A percentile compares a stretch with the other conserved stretches of the same genome.
phyloP scores from a whole-genome alignment of 805 yeast genomes.

The Grigorovia humatica region DNA sequence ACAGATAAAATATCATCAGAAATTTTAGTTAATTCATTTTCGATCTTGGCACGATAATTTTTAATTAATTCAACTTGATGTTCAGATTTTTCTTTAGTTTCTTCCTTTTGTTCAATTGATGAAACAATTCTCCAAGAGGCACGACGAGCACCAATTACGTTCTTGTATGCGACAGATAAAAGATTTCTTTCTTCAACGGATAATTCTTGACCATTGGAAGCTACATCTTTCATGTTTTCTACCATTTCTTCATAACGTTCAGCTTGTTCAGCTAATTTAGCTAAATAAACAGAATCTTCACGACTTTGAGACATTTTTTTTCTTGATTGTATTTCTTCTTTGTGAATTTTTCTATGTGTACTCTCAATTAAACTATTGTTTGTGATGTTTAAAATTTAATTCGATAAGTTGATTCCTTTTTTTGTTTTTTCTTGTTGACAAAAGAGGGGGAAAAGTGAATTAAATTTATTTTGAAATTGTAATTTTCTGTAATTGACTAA shows the following conservation, averaged over 20 bases:
- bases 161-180: constrained; percentile 94
- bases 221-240: constrained; percentile 95
- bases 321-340: neutral
- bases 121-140: constrained; percentile 99
- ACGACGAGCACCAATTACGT: constrained; percentile 97
- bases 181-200: constrained; percentile 97
- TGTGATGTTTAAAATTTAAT: too few species aligned
- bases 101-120: constrained; percentile 96
- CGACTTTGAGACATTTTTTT: constrained; percentile 74
- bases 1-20: constrained; percentile 90
- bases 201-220: constrained; percentile 89
- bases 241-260: constrained; percentile 99
- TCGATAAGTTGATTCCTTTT: too few species aligned
- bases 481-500: too few species aligned
- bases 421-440: neutral
- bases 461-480: too few species aligned
- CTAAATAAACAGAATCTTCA: constrained; percentile 96
- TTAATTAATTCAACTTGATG: constrained; percentile 82
- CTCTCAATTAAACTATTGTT: too few species aligned
- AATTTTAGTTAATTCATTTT: constrained; percentile 81
- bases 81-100: constrained; percentile 79
- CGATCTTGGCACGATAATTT: constrained; percentile 91
- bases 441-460: too few species aligned
- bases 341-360: too few species aligned
- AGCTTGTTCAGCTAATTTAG: constrained; percentile 98